Percentiles rank a stretch among this genome's conserved stretches.
Evolutionary conservation across 257 asterid genomes (phyloP).

Genomic region (Solanum bukasovii): DNA sequence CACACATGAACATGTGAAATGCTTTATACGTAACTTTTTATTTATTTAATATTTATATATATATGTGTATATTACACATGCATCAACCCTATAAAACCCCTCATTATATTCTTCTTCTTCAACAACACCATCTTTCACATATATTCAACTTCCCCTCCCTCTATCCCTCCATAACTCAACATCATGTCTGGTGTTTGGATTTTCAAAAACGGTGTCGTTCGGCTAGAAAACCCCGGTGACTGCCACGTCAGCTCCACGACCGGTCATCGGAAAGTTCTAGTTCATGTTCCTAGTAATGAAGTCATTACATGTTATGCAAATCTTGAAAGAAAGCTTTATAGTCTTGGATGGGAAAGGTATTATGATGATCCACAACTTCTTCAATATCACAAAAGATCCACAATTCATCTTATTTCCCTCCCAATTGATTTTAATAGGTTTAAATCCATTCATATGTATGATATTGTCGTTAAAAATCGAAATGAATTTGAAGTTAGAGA

Average conservation of each 20-base stretch:
- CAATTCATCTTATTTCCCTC: conserved; percentile 35
- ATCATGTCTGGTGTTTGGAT: conserved; percentile 34
- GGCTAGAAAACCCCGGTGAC: conserved; percentile 20
- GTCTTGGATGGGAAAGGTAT: conserved; percentile 40
- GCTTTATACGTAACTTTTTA: background rate
- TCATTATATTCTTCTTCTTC: background rate
- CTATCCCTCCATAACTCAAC: too few species aligned
- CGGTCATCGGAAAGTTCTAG: conserved; percentile 22
- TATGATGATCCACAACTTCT: conserved; percentile 36
- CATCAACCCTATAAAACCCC: background rate
- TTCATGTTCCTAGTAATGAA: conserved; percentile 21
- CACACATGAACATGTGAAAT: background rate
- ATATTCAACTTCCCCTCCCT: background rate
- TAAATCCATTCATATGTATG: conserved; percentile 34
- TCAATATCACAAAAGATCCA: conserved; percentile 35
- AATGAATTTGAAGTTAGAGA: conserved; percentile 30
- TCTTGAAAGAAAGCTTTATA: conserved; percentile 20
- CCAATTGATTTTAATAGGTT: conserved; percentile 30
- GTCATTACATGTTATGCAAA: conserved; percentile 22
- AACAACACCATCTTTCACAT: background rate
- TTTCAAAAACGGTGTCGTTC: conserved; percentile 23
- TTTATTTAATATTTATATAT: too few species aligned
- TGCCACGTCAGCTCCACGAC: conserved; percentile 1
- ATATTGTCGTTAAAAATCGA: conserved; percentile 26
- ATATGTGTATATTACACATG: background rate